These are phyloP conservation scores for Diutina rugosa DNA, from an alignment of 1,139 yeast species.

Conservation along the genomic window DNA sequence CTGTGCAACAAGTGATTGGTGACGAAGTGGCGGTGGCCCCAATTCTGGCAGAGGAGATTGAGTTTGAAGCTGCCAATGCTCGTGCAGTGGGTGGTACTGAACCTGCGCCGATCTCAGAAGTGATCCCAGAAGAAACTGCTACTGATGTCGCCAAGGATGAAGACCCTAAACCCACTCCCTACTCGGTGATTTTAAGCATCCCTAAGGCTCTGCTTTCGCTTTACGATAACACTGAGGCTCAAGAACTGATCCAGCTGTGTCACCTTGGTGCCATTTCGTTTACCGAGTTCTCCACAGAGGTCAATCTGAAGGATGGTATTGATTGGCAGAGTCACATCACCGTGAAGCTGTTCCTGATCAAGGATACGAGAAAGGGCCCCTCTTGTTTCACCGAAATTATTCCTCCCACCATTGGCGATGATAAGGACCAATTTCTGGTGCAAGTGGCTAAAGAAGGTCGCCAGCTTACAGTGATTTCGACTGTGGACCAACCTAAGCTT, in stretches of 20 bases:
- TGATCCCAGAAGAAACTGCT: neutral
- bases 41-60: neutral
- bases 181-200: conserved; percentile 9
- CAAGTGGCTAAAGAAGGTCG: conserved; percentile 33
- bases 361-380: conserved; percentile 54
- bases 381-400: conserved; percentile 73
- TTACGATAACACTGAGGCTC: conserved; percentile 40
- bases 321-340: conserved; percentile 49
- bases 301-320: conserved; percentile 40
- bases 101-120: neutral
- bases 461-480: conserved; percentile 38
- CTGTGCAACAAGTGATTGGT: neutral
- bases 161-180: neutral
- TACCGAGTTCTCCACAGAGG: conserved; percentile 39
- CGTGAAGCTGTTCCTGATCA: conserved; percentile 63
- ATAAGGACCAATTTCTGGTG: conserved; percentile 57
- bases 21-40: neutral
- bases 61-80: neutral
- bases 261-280: conserved; percentile 40
- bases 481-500: conserved; percentile 70
- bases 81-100: neutral
- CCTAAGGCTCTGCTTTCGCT: conserved; percentile 56
- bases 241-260: neutral
- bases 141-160: neutral
- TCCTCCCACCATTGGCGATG: conserved; percentile 48